These are phyloP conservation scores for Talaromyces sp. DNA, from an alignment of 2,329 filamentous ascomycete species.

Conservation along the genomic window DNA sequence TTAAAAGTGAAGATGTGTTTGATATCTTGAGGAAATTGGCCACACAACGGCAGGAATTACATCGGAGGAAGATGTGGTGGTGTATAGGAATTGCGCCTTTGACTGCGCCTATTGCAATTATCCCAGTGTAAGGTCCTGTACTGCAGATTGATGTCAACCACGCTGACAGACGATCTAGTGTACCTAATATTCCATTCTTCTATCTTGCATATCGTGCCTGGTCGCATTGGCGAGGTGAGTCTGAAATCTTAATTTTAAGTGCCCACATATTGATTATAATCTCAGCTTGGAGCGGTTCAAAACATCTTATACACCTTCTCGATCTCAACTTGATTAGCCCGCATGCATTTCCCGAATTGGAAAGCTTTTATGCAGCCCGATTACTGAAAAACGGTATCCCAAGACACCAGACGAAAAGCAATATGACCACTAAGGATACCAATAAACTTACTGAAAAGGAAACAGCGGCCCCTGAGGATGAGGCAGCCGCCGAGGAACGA, in stretches of 20 bases:
- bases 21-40: constrained; percentile 67
- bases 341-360: constrained; percentile 65
- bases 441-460: not conserved
- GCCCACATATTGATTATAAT: constrained; percentile 20
- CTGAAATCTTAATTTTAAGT: constrained; percentile 18
- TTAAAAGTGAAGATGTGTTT: constrained; percentile 62
- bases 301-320: constrained; percentile 77
- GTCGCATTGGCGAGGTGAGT: constrained; percentile 73
- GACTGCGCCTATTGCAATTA: constrained; percentile 72
- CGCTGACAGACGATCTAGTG: constrained; percentile 43
- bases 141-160: not conserved
- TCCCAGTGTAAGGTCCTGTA: constrained; percentile 66
- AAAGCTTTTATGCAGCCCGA: constrained; percentile 65
- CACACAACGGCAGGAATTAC: constrained; percentile 74
- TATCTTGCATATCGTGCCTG: constrained; percentile 86
- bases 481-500: constrained; percentile 43
- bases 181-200: constrained; percentile 95
- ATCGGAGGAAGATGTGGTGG: constrained; percentile 73
- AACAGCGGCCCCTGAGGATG: constrained; percentile 13
- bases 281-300: constrained; percentile 72
- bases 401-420: not conserved
- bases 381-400: constrained; percentile 22
- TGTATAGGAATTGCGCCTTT: constrained; percentile 81
- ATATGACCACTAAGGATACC: not conserved
- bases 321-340: constrained; percentile 67